Evolutionary conservation across 495 filamentous ascomycete species (phyloP).

Genomic region (Lepidopterella palustris): DNA sequence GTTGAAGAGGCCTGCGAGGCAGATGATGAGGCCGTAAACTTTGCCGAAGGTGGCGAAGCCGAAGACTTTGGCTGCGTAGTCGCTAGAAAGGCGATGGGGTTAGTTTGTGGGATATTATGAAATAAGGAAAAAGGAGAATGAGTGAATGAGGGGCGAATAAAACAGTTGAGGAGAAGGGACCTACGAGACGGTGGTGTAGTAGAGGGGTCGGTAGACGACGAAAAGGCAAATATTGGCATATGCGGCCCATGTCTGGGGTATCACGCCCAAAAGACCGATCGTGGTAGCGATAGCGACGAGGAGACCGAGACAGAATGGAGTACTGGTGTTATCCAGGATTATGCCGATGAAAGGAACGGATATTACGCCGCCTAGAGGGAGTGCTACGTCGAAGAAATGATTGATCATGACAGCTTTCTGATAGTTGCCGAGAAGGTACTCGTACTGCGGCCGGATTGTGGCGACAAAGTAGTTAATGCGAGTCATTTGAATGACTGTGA

Average conservation of each 20-base stretch:
- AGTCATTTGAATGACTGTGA: slow-evolving; percentile 87
- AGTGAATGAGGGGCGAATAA: not conserved
- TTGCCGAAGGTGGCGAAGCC: slow-evolving; percentile 92
- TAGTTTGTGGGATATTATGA: slow-evolving; percentile 10
- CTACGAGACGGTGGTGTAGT: slow-evolving; percentile 67
- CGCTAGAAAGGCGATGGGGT: slow-evolving; percentile 43
- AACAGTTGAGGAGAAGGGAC: slow-evolving; percentile 19
- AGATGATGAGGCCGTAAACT: slow-evolving; percentile 93
- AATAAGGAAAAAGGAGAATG: not conserved
- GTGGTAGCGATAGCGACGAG: slow-evolving; percentile 66
- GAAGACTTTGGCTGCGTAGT: slow-evolving; percentile 93
- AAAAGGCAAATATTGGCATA: slow-evolving; percentile 79
- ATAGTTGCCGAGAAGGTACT: slow-evolving; percentile 59
- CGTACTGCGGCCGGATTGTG: slow-evolving; percentile 80
- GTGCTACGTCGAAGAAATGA: slow-evolving; percentile 77
- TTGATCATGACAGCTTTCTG: slow-evolving; percentile 63
- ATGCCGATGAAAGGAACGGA: slow-evolving; percentile 84
- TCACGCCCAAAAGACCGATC: slow-evolving; percentile 74
- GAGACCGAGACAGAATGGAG: slow-evolving; percentile 62
- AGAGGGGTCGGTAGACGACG: slow-evolving; percentile 66
- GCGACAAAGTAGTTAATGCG: slow-evolving; percentile 98
- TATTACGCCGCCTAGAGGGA: slow-evolving; percentile 78
- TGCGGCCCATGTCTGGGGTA: slow-evolving; percentile 62
- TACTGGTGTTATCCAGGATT: slow-evolving; percentile 71
- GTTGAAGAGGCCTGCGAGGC: slow-evolving; percentile 77